Base-by-base conservation (phyloP, 2,329 filamentous ascomycete species). In the Colletotrichum sp. region DNA sequence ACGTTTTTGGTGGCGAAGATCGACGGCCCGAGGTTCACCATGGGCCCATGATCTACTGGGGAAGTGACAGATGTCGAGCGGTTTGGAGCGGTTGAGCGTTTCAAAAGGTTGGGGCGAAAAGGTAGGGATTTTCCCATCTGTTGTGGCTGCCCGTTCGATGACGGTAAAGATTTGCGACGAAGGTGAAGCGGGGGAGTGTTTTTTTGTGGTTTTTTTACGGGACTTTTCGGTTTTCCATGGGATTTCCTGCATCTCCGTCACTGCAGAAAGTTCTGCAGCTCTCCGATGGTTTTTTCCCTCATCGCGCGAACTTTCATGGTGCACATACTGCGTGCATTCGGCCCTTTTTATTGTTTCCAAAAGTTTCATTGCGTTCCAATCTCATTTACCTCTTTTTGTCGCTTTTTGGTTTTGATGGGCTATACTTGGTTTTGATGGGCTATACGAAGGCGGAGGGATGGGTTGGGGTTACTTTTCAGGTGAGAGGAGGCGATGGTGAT, bases 401-500 rank as follows among this genome's bases (percentile, higher is more conserved):
- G 34, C 2, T 7, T 49, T 49, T 49, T 66, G 24, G 18, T 10
- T 30, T 52, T 30, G 34, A 52, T 26, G 34, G 10, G 24, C 32
- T 24, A 36, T 28, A 16, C 26, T 49, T 66, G 21, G 18, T 10
- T 30, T 52, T 30, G 34, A 52, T n/a, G 34, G 10, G 24, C 32
- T 24, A 36, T 28, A 16, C 28, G 59, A 21, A 65, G 64, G n/a
- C 15, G 18, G 32, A 55, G 6, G 34, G 26, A 34, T 62, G 52
- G 65, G 28, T 32, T 62, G 52, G 72, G 39, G 71, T 68, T 60
- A 55, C 64, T 8, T 70, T 52, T 70, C 71, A 66, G 71, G 71
- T 62, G 65, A 62, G 74, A 75, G 71, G 65, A 44, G 59, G 66
- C 52, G 59, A 75, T 75, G 71, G 65, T 49, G 74, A 76, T 76